These are phyloP conservation scores for Dactylellina drechsleri DNA, from an alignment of 2,329 filamentous ascomycete genomes.

Conservation along the genomic window DNA sequence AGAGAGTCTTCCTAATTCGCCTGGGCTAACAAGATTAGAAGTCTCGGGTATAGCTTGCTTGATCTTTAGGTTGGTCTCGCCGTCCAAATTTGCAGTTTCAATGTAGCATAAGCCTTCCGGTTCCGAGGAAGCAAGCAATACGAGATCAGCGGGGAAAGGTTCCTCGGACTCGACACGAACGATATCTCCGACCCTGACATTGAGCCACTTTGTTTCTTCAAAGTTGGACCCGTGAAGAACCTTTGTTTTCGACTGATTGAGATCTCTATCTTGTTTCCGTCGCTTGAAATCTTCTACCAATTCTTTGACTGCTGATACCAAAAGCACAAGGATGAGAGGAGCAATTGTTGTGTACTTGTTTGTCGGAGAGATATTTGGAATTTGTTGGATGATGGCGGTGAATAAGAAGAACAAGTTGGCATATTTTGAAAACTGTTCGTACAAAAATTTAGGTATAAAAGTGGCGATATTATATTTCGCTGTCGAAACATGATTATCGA, in stretches of 20 bases:
- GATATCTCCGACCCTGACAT: conserved; percentile 91
- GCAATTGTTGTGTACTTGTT: conserved; percentile 96
- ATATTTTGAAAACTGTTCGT: conserved; percentile 99
- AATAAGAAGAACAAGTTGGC: conserved; percentile 99
- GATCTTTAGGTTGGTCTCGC: conserved; percentile 98
- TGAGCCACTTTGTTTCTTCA: conserved; percentile 89
- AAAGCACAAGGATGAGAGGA: conserved; percentile 85
- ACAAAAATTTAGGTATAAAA: conserved; percentile 95
- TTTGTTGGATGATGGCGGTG: conserved; percentile 92
- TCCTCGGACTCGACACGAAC: conserved; percentile 93
- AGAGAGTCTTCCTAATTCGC: conserved; percentile 83
- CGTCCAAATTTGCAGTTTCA: conserved; percentile 96
- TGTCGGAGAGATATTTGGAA: conserved; percentile 91
- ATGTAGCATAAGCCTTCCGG: conserved; percentile 98
- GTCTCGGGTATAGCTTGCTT: conserved; percentile 98
- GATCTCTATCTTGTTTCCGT: conserved; percentile 82
- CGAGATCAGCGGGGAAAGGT: conserved; percentile 91
- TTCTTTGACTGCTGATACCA: conserved; percentile 97
- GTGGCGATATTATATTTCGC: conserved; percentile 95
- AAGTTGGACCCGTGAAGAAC: conserved; percentile 86
- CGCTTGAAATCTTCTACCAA: conserved; percentile 91
- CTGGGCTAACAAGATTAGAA: conserved; percentile 82
- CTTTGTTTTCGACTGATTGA: conserved; percentile 87
- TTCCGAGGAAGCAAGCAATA: conserved; percentile 91
- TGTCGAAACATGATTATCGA: conserved; percentile 96